A percentile compares a stretch with the other conserved stretches of the same genome.
Evolutionary conservation across 805 yeast genomes (phyloP).

Genomic region (Saccharomycopsis oosterbeekiorum): DNA sequence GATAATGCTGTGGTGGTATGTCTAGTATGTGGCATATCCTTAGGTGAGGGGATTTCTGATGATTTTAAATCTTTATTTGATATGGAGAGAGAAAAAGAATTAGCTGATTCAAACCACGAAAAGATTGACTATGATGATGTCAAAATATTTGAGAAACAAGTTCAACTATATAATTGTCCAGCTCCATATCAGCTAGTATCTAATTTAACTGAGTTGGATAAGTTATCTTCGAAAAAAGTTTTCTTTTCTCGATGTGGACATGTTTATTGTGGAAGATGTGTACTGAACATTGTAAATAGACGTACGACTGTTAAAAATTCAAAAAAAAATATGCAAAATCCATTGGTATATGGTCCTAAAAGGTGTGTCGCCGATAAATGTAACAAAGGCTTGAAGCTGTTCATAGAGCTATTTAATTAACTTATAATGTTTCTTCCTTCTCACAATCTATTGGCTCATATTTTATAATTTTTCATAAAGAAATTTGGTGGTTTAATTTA

Average conservation of each 20-base stretch:
- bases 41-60: conserved; percentile 67
- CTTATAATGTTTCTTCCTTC: neutral
- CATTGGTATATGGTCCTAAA: conserved; percentile 17
- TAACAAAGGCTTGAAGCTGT: neutral
- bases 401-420: neutral
- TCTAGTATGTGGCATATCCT: conserved; percentile 56
- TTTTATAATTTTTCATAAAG: too few relatives aligned
- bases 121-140: conserved; percentile 10
- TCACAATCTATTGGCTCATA: too few relatives aligned
- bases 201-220: conserved; percentile 43
- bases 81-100: conserved; percentile 20
- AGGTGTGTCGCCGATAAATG: conserved; percentile 17
- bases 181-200: conserved; percentile 60
- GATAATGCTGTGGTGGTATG: conserved; percentile 39
- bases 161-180: conserved; percentile 23
- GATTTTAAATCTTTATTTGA: conserved; percentile 31
- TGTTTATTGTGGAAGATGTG: conserved; percentile 79
- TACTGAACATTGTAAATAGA: conserved; percentile 36
- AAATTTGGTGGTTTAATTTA: too few relatives aligned
- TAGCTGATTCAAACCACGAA: conserved; percentile 20
- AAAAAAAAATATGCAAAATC: conserved; percentile 13
- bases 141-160: neutral
- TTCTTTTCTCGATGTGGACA: conserved; percentile 74
- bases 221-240: conserved; percentile 52
- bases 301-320: neutral